Base-by-base conservation (phyloP, 371 early-diverging fungal species). In the Gilbertella persicaria region DNA sequence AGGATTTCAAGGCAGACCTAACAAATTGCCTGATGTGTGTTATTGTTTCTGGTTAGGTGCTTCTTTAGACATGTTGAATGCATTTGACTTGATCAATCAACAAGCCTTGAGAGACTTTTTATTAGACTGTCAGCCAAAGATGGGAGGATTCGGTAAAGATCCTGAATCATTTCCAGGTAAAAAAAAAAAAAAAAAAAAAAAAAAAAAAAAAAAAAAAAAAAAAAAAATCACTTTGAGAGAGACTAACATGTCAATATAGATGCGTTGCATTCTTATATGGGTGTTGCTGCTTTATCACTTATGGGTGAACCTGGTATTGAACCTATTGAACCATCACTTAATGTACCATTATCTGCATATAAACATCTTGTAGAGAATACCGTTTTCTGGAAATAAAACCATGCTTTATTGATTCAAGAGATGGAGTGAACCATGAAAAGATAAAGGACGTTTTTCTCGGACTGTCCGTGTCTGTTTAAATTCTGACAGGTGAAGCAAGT, bases 41-140 rank as follows among this genome's bases (percentile, higher is more conserved):
- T 99, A 99, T 69, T 89, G 97, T 8, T 99, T 96, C 70, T 99
- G 99, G 99, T 82, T 99, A 20, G 99, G 99, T 12, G 96, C 89
- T 0, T 60, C 88, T 8, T 60, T 97, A 23, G 69, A 83, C 77
- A 84, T 87, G 14, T 69, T 94, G 12, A 86, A 74, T 16, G 76
- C 75, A 13, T 83, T 83, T 65, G 73, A 85, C 17, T 65, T 88
- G 29, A 78, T 92, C 14, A 81, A 94, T 52, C 55, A 61, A 5
- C 73, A 72, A 0, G 67, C 64, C 23, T 69, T 83, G 23, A 72
- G 70, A 4, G 53, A 53, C 2, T 97, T 90, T 63, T 62, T 93
- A 8, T 58, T 72, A 42, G 57, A 70, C 12, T 91, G 93, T 19
- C 81, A 88, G 53, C 60, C 83, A 5, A 61, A 38, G 14, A 55